Evolutionary conservation across 306 rosid species (phyloP), one percentile per base, ranked within the genome.

Genomic region (Rosa rugosa): DNA sequence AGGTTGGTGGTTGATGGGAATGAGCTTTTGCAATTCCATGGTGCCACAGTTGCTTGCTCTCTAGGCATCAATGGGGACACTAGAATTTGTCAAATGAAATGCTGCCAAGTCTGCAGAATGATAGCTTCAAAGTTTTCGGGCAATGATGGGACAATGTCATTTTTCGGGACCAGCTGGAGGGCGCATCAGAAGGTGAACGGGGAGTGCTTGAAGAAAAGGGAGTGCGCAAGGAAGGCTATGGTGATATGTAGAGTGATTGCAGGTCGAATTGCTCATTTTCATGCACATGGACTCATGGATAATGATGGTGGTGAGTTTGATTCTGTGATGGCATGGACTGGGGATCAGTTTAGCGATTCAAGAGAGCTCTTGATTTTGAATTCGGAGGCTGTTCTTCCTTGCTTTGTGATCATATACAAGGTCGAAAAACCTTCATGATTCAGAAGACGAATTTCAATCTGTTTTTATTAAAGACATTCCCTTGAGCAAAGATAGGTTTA

Each of bases 231-330:
- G 66, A 78, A 70, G n/a, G 81, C 88, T 12, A 44, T 60, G 72
- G 41, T 85, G n/a, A n/a, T 85, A 38, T 85, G 81, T 62, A 71
- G 73, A 16, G 83, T 85, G 59, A 82, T 79, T 66, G 75, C 79
- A 0, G 85, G 81, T 9, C 79, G 77, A 20, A 31, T 78, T 56
- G 83, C 59, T 17, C 60, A 50, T 81, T 78, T 27, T 18, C 44
- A 73, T 50, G 34, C 65, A 50, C 46, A 23, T 54, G 69, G 59
- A 11, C 60, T 74, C 45, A 45, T 38, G 79, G 62, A 51, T 12
- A 59, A 22, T 4, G 71, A 36, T 14, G 83, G 72, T 7, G 88
- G 76, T 27, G 79, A 68, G 5, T 85, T 71, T 75, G 81, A 85
- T 79, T 85, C 85, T 17, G 45, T 77, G 64, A 45, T 51, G 20